phyloP scores from a whole-genome alignment of 345 rosid genomes.

The Raphanus raphanistrum region DNA sequence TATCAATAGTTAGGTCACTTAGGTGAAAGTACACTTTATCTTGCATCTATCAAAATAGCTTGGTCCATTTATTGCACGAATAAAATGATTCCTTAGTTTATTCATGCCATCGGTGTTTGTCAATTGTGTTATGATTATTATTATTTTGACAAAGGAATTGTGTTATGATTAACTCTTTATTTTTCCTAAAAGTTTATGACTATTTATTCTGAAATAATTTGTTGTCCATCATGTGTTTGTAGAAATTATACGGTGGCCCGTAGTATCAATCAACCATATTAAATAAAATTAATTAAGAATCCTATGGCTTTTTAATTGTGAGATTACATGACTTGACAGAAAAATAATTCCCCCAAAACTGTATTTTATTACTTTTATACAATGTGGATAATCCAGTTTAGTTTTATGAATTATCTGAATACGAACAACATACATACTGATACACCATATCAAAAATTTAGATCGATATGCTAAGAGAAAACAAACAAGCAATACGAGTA shows the following conservation, averaged over 20 bases:
- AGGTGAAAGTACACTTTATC: not conserved
- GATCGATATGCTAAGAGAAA: too few species aligned
- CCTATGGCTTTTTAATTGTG: slow-evolving; percentile 1
- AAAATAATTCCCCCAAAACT: not conserved
- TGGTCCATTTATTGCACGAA: slow-evolving; percentile 13
- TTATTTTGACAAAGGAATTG: not conserved
- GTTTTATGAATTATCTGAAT: not conserved
- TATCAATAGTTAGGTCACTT: not conserved
- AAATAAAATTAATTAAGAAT: not conserved
- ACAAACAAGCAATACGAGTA: not conserved
- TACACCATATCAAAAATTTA: not conserved
- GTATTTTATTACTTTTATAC: not conserved
- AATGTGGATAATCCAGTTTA: not conserved
- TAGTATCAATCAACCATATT: slow-evolving; percentile 22
- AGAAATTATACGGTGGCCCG: slow-evolving; percentile 27
- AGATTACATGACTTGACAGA: not conserved
- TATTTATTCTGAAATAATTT: slow-evolving; percentile 3
- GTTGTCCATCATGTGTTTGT: slow-evolving; percentile 21
- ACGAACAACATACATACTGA: not conserved
- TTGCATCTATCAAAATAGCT: not conserved
- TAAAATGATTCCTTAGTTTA: slow-evolving; percentile 22
- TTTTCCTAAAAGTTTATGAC: slow-evolving; percentile 10
- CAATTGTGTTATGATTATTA: slow-evolving; percentile 4
- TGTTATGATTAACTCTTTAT: not conserved
- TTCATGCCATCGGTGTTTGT: slow-evolving; percentile 17